Conservation (phyloP, 305 asterid species). For the Plantago coronopus region DNA sequence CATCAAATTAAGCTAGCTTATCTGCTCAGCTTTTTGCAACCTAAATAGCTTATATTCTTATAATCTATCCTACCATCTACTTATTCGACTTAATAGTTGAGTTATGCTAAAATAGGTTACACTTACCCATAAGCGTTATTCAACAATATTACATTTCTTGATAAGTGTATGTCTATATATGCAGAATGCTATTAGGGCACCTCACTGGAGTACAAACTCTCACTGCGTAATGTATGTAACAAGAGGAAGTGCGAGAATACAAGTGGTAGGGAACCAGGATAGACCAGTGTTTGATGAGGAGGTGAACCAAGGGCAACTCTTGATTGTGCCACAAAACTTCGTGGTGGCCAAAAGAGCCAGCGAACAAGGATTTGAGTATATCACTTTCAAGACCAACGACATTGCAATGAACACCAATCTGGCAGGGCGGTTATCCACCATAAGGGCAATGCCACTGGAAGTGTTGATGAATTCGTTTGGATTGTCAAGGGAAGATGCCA, state of each 20-base stretch:
- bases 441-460: slow-evolving; percentile 51
- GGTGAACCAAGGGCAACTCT: slow-evolving; percentile 41
- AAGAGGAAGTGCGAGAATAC: slow-evolving; percentile 47
- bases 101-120: too few species aligned
- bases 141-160: too few species aligned
- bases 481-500: slow-evolving; percentile 43
- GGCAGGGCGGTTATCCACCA: slow-evolving; percentile 48
- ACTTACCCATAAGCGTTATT: too few species aligned
- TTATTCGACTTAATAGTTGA: too few species aligned
- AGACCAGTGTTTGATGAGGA: slow-evolving; percentile 47
- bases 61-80: too few species aligned
- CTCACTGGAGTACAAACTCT: slow-evolving; percentile 46
- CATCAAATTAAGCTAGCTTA: too few species aligned
- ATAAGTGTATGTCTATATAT: too few species aligned
- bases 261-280: slow-evolving; percentile 44
- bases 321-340: slow-evolving; percentile 54
- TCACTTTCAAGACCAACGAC: slow-evolving; percentile 56
- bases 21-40: too few species aligned
- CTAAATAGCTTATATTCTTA: too few species aligned
- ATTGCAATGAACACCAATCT: slow-evolving; percentile 36
- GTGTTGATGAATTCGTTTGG: slow-evolving; percentile 44
- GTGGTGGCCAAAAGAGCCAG: slow-evolving; percentile 43
- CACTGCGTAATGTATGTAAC: slow-evolving; percentile 43
- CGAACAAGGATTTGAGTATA: slow-evolving; percentile 52
- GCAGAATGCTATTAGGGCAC: slow-evolving; percentile 46